Evolutionary conservation across 1,284 basidiomycete species (phyloP), one percentile per base, ranked within the genome.

Genomic region (Pterulicium gracile): DNA sequence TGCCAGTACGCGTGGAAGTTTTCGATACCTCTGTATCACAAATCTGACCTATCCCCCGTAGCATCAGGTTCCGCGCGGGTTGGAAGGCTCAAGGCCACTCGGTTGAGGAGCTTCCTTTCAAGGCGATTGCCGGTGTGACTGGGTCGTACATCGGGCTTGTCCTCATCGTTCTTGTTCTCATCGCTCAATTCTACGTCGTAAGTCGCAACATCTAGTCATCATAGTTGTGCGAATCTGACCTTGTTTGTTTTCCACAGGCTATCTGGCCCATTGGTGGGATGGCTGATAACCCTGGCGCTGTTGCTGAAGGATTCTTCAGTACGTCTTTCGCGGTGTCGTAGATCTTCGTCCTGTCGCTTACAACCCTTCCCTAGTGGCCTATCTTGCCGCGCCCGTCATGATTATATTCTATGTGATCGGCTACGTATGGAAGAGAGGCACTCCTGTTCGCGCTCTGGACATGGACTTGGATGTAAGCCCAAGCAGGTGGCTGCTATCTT

Each of bases 101-200:
- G 0, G 1, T 66, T 20, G 67, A 69, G 39, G 68, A 70, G 50
- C 61, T 70, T 4, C 68, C 68, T 21, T 69, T 64, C 62, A 54
- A 53, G 27, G 67, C 68, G 17, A 48, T 70, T 5, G 66, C 65
- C 44, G 68, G 68, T 34, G 60, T 65, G 17, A 69, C 55, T n/a
- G 67, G 67, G 15, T 70, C 67, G 2, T 69, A 63, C 63, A 62
- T 69, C 45, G 67, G 68, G 51, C 56, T 65, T 15, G 54, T 66
- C 42, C 62, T 69, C 41, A 53, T 68, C 39, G 35, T 55, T 40
- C 54, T 70, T 14, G 66, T 69, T 21, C 51, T 69, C 27, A 64
- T 70, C 43, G 67, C 66, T 4, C 67, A 70, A 49, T 69, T 70
- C 57, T 70, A 70, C 51, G 60, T 67, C 24, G 67, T 64, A 47